Conservation (phyloP, 129 eudicot species). For the Helianthus tuberosus region DNA sequence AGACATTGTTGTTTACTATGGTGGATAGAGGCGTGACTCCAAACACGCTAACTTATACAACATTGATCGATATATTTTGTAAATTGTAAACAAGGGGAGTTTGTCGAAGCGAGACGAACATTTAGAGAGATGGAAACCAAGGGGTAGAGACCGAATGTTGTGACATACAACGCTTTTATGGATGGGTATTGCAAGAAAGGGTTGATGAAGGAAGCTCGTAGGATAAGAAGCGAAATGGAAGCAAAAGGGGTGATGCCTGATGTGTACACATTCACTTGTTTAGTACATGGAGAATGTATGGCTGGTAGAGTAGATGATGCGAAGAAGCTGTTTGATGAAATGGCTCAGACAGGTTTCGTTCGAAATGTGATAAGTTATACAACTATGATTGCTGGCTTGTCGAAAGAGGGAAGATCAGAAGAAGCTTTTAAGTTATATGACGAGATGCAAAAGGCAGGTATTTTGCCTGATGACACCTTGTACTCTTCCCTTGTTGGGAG, state of each 20-base stretch:
- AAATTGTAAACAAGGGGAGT: conserved; percentile 75
- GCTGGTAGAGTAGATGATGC: conserved; percentile 74
- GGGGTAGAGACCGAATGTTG: conserved; percentile 55
- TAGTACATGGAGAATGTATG: conserved; percentile 81
- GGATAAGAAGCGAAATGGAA: conserved; percentile 56
- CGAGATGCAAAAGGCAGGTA: conserved; percentile 75
- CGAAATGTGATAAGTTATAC: conserved; percentile 62
- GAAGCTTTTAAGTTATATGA: conserved; percentile 84
- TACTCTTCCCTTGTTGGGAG: conserved; percentile 81
- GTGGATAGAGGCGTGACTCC: conserved; percentile 55
- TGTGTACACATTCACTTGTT: conserved; percentile 69
- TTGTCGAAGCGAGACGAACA: conserved; percentile 53
- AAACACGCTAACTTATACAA: conserved; percentile 53
- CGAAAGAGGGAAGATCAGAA: conserved; percentile 72
- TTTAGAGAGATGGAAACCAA: conserved; percentile 62
- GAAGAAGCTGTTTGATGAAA: conserved; percentile 56
- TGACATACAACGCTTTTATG: conserved; percentile 71
- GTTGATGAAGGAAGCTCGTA: conserved; percentile 62
- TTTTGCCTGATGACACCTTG: conserved; percentile 65
- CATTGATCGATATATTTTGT: conserved; percentile 63
- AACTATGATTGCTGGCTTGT: conserved; percentile 70
- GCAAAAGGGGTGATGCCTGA: conserved; percentile 60
- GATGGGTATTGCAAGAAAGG: conserved; percentile 74
- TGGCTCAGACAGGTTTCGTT: conserved; percentile 52
- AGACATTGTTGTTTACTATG: conserved; percentile 60